Evolutionary conservation across 441 rosid species (phyloP), one percentile per base, ranked within the genome.

Genomic region (Populus hybrid): DNA sequence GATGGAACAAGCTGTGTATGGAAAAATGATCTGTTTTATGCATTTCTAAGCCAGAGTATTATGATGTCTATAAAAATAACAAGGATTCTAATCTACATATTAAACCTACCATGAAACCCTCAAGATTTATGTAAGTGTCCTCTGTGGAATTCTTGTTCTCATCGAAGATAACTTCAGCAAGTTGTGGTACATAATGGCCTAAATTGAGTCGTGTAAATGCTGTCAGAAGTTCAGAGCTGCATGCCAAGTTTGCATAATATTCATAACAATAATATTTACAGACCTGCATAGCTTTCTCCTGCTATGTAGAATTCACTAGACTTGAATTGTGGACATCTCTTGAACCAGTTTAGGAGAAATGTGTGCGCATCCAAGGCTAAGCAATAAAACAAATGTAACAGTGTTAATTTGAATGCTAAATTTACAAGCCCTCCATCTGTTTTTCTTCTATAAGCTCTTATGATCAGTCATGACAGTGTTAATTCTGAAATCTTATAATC

Each of bases 161-260:
- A 10, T 86, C 79, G 59, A 77, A 80, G 42, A 88, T 86, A 21
- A 79, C 65, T 74, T 86, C 85, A 36, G 88, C 83, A 40, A 86
- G 89, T 69, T 86, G 87, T 32, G 88, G 89, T 69, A 83, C 89
- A 50, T 84, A 86, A 73, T 88, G 88, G 32, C 90, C 89, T 85
- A 20, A 74, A 80, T 23, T 46, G n/a, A 38, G n/a, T 21, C 8
- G 65, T 16, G 23, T 6, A 59, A 16, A 59, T 16, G n/a, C n/a
- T 16, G 23, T 59, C 23, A 65, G 68, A 65, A 20, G 34, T 24
- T n/a, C 24, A 6, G 38, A 24, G 72, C 76, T n/a, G 1, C 42
- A 73, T n/a, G 1, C 42, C 46, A 38, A 38, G 3, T 10, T 38
- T 38, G 12, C 46, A 2, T 38, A 38, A 38, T 38, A 38, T 38